Evolutionary conservation across 148 eudicot species (phyloP), one percentile per base, ranked within the genome.

Genomic region (Mesembryanthemum crystallinum): DNA sequence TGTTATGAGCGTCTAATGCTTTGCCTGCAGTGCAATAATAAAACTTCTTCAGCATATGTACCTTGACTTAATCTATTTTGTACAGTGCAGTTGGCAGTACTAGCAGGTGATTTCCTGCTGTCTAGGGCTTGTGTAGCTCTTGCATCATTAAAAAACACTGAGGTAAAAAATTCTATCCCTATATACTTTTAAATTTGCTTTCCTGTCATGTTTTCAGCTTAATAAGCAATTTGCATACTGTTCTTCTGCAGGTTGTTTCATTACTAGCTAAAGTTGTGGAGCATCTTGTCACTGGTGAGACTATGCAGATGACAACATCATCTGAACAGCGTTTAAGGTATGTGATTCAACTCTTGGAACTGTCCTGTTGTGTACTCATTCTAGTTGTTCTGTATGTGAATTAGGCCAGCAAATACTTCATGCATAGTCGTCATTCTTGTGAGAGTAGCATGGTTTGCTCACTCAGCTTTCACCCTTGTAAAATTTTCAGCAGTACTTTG

Each of bases 221-320:
- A 25, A 30, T 35, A 24, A 75, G 32, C 42, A 43, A 51, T 21
- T 27, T 55, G 58, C 14, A 29, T 47, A 20, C 30, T 57, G 25
- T 23, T 14, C 23, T 76, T 32, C 5, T 72, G 75, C 77, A 94
- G 97, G 98, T 92, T 83, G 98, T 94, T 58, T 82, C 98, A 29
- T 85, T 94, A 68, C 63, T 94, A 68, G 98, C 98, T 37, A 86
- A 83, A 75, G 97, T 86, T 43, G 96, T 94, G 68, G 93, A 90
- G 79, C 95, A 94, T 88, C 98, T 94, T 78, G 98, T 94, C 77
- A 92, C 90, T 33, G 98, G 98, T 29, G 98, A 94, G 80, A 94
- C 98, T 69, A 94, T 94, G 98, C 98, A 94, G 84, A 92, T 94
- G 95, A 89, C 89, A 20, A 82, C 91, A 20, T 75, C 98, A 76